A percentile compares a stretch with the other conserved stretches of the same genome.
Conservation (phyloP, 768 basidiomycete genomes). For the Phlegmacium glaucopus region DNA sequence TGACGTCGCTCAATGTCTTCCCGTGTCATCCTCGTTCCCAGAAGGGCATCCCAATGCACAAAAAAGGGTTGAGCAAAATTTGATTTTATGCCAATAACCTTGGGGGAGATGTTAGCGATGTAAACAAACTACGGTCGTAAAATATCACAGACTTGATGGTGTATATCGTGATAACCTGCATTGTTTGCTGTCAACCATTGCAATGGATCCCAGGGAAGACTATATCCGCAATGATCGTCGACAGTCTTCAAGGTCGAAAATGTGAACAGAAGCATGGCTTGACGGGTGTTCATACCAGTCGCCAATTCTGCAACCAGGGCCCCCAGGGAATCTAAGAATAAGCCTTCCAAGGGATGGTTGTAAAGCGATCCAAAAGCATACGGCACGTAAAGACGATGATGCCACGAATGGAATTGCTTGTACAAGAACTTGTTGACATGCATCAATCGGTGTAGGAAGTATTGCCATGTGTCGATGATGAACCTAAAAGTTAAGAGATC, state of each 20-base stretch:
- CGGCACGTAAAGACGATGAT: constrained; percentile 94
- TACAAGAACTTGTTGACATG: constrained; percentile 90
- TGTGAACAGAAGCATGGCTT: constrained; percentile 79
- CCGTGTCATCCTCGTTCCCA: constrained; percentile 83
- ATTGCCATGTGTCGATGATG: constrained; percentile 97
- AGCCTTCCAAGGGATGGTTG: constrained; percentile 95
- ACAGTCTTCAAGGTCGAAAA: constrained; percentile 90
- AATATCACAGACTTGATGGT: constrained; percentile 71
- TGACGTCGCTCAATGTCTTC: constrained; percentile 54
- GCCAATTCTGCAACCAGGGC: constrained; percentile 71
- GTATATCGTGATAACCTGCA: constrained; percentile 97
- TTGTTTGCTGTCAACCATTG: constrained; percentile 86
- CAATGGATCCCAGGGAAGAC: constrained; percentile 86
- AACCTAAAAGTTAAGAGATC: constrained; percentile 64
- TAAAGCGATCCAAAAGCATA: constrained; percentile 97
- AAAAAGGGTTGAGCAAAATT: constrained; percentile 98
- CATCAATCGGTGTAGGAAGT: constrained; percentile 91
- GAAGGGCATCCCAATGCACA: constrained; percentile 85
- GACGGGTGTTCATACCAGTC: constrained; percentile 70
- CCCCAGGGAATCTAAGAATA: constrained; percentile 83
- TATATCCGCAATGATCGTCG: constrained; percentile 94
- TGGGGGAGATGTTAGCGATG: constrained; percentile 4
- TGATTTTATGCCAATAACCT: constrained; percentile 85
- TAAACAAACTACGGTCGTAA: background rate
- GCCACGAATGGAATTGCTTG: constrained; percentile 87